These are phyloP conservation scores for Heracleum sosnowskyi DNA, from an alignment of 129 eudicot genomes.

Conservation along the genomic window DNA sequence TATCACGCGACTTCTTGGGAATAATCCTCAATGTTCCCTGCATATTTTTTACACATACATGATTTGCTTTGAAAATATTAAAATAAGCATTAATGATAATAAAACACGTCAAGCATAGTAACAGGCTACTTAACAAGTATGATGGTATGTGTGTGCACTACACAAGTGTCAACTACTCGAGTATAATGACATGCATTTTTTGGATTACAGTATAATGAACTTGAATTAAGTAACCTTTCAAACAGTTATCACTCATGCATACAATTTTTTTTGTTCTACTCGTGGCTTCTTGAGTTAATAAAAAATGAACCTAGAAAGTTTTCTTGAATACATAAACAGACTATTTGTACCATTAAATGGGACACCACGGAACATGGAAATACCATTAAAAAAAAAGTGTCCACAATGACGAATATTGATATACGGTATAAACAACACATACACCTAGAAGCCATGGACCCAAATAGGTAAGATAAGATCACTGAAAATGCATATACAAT, in stretches of 20 bases:
- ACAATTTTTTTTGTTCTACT: not conserved
- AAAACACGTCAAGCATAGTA: not conserved
- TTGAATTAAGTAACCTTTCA: not conserved
- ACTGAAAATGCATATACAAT: not conserved
- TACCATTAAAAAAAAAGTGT: not conserved
- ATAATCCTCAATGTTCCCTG: slow-evolving; percentile 2
- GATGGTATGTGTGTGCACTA: not conserved
- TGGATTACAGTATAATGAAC: not conserved
- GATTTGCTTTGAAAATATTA: not conserved
- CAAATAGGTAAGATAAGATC: not conserved
- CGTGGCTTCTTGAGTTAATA: not conserved
- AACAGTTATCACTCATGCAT: not conserved
- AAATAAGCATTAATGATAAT: not conserved
- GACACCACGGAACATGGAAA: not conserved
- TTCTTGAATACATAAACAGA: not conserved
- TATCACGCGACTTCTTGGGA: slow-evolving; percentile 2
- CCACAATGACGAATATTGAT: too few species aligned
- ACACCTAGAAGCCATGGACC: not conserved
- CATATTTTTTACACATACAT: not conserved
- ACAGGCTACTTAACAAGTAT: not conserved
- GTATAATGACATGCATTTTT: not conserved
- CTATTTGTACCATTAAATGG: not conserved
- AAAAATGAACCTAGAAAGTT: not conserved
- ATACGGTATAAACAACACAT: not conserved
- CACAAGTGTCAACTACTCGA: not conserved